Evolutionary conservation across 2,329 filamentous ascomycete species (phyloP).

Genomic region (Neodidymelliopsis sp.): DNA sequence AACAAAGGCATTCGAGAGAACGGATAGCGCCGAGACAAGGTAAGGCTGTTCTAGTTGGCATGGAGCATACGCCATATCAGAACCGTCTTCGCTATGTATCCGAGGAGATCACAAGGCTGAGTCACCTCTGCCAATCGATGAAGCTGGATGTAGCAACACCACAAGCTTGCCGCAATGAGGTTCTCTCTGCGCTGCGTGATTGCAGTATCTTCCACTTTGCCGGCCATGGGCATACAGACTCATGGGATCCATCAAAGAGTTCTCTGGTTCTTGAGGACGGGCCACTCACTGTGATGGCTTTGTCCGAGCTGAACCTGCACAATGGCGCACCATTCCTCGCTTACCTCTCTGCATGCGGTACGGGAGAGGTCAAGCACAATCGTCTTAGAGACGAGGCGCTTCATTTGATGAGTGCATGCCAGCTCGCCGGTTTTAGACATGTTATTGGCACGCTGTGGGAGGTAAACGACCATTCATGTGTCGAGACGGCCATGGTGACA

Average conservation of each 20-base stretch:
- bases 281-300: background rate
- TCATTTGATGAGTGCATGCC: constrained; percentile 49
- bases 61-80: constrained; percentile 33
- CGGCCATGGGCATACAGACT: constrained; percentile 46
- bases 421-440: constrained; percentile 36
- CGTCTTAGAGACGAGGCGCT: constrained; percentile 50
- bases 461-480: constrained; percentile 44
- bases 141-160: constrained; percentile 7
- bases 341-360: background rate
- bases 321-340: background rate
- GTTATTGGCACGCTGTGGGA: constrained; percentile 55
- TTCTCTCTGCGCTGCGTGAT: constrained; percentile 29
- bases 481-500: constrained; percentile 38
- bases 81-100: constrained; percentile 21
- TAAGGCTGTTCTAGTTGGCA: constrained; percentile 42
- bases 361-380: constrained; percentile 5
- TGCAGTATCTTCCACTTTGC: constrained; percentile 55
- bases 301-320: background rate
- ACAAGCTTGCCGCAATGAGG: constrained; percentile 20
- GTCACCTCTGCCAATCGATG: constrained; percentile 1
- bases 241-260: constrained; percentile 41
- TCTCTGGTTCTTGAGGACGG: constrained; percentile 25
- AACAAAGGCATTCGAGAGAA: no score
- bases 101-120: constrained; percentile 22
- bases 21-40: no score